Evolutionary conservation across 495 filamentous ascomycete genomes (phyloP).

Genomic region (Penicillium salamii): DNA sequence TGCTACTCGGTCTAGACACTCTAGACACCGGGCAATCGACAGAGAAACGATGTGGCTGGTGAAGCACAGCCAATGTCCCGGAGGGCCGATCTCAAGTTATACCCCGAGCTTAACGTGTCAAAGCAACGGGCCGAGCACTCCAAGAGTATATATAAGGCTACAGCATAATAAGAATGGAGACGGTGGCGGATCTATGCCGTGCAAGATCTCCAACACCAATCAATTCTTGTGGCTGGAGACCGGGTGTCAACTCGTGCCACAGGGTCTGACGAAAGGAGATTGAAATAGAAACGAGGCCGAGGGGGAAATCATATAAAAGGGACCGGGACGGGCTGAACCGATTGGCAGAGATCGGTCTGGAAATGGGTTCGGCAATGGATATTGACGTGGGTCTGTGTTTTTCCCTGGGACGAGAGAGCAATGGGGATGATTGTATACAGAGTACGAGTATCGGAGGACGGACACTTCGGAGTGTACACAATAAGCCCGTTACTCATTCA

Average conservation of each 20-base stretch:
- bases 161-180: background rate
- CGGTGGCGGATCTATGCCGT: background rate
- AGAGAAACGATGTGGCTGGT: background rate
- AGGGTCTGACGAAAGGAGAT: background rate
- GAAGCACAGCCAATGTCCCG: background rate
- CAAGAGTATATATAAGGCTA: background rate
- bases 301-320: background rate
- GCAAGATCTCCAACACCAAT: background rate
- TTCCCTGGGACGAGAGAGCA: background rate
- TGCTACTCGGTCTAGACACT: slow-evolving; percentile 2
- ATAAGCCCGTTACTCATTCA: no score
- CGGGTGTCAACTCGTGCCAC: background rate
- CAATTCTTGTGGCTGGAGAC: background rate
- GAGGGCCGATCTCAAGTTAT: background rate
- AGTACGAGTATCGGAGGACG: no score
- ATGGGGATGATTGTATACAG: no score
- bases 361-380: background rate
- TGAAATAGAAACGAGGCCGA: background rate
- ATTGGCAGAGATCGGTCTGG: background rate
- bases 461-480: no score
- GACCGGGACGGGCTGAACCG: slow-evolving; percentile 2
- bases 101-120: background rate
- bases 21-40: background rate
- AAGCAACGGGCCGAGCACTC: no score
- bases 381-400: background rate